Evolutionary conservation across 2,329 filamentous ascomycete genomes (phyloP), one percentile per base, ranked within the genome.

Genomic region (Pseudogymnoascus verrucosus): DNA sequence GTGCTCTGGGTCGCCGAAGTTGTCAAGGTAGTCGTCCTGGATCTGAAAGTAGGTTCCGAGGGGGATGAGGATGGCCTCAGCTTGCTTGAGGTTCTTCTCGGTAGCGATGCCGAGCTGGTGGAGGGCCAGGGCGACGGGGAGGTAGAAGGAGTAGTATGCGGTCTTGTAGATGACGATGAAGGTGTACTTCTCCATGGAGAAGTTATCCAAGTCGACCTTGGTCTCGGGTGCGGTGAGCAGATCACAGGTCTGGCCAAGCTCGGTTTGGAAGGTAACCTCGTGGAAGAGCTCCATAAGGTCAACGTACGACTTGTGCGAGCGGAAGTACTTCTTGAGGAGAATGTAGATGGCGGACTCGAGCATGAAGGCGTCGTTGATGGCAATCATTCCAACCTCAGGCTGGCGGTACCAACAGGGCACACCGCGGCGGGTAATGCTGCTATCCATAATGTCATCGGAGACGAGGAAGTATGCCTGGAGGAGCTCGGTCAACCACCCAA

Each of bases 121-220:
- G 71, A 99, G 83, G 4, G 95, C 91, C 51, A 99, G 85, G 8
- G 92, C 93, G 63, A 99, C 92, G 65, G 95, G 95, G 12, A 99
- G 89, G 80, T 98, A 98, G 84, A 99, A 99, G 74, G 90, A 96
- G 83, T 99, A 99, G 82, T 96, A 99, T 61, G 95, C 93, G 23
- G 95, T 99, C 87, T 99, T 99, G 87, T 96, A 98, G 78, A 96
- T 90, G 79, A 99, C 95, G 74, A 99, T 99, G 83, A 98, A 99
- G 72, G 83, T 87, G 82, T 96, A 96, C 83, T 96, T 99, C 67
- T 93, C 84, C 77, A 97, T 83, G 76, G 87, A 92, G 83, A 99
- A 99, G 82, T 96, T 96, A 83, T 90, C 82, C 68, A 99, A 87
- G 78, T 98, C 87, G 73, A 98, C 90, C 67, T 88, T 82, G 76